Evolutionary conservation across 805 yeast species (phyloP).

Genomic region (Saccharomyces mikatae): DNA sequence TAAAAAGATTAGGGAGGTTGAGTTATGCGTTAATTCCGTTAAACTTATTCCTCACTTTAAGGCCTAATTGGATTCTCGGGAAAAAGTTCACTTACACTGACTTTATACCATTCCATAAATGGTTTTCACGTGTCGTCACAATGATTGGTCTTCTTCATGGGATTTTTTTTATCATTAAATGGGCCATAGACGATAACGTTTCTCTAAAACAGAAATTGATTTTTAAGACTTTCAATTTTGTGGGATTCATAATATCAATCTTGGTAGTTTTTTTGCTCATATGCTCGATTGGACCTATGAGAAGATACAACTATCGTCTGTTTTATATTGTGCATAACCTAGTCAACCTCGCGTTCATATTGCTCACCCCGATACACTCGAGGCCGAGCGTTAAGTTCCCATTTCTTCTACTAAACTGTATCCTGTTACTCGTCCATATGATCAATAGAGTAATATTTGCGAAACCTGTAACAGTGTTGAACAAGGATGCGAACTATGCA

Average conservation of each 20-base stretch:
- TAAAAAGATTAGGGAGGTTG: slow-evolving; percentile 57
- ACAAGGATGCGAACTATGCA: slow-evolving; percentile 5
- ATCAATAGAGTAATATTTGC: slow-evolving; percentile 1
- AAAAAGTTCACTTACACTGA: slow-evolving; percentile 43
- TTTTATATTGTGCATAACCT: slow-evolving; percentile 55
- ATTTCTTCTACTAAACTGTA: slow-evolving; percentile 19
- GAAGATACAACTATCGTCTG: slow-evolving; percentile 41
- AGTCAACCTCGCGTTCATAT: slow-evolving; percentile 39
- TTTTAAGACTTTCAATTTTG: slow-evolving; percentile 33
- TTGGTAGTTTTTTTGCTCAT: slow-evolving; percentile 33
- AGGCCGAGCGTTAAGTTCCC: slow-evolving; percentile 53
- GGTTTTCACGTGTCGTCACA: slow-evolving; percentile 57
- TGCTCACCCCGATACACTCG: slow-evolving; percentile 51
- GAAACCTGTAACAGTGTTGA: slow-evolving; percentile 1
- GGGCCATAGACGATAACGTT: slow-evolving; percentile 36
- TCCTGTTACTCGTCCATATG: slow-evolving; percentile 11
- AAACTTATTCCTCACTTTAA: slow-evolving; percentile 45
- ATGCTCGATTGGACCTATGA: slow-evolving; percentile 41
- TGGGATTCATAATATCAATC: slow-evolving; percentile 43
- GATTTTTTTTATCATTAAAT: slow-evolving; percentile 42
- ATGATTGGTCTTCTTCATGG: slow-evolving; percentile 42
- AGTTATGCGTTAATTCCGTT: slow-evolving; percentile 52
- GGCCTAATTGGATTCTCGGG: slow-evolving; percentile 45
- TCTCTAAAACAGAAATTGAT: slow-evolving; percentile 29
- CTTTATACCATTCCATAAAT: slow-evolving; percentile 53